Evolutionary conservation across 2,329 filamentous ascomycete species (phyloP).

Genomic region (Epichloe gansuensis): DNA sequence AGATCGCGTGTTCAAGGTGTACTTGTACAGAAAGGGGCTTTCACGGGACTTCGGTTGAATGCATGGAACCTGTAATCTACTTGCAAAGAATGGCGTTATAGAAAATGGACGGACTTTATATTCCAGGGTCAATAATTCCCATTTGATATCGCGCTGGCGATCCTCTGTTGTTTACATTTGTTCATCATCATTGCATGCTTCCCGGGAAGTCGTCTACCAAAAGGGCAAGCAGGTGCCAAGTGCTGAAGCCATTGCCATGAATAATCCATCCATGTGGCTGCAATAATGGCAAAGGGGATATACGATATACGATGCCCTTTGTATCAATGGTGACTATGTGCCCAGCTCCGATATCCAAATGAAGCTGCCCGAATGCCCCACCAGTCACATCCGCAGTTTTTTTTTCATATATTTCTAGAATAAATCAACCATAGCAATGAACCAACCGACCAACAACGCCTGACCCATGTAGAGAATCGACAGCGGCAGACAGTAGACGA

Average conservation of each 20-base stretch:
- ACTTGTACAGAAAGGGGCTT: not conserved
- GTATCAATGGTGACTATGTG: not conserved
- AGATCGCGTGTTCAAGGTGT: not conserved
- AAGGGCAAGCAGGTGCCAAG: not conserved
- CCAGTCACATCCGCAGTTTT: not conserved
- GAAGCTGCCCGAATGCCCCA: not conserved
- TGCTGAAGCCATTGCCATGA: not conserved
- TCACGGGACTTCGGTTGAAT: not conserved
- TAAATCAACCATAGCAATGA: not conserved
- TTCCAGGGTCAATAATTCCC: slow-evolving; percentile 8
- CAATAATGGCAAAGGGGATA: not conserved
- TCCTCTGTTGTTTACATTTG: slow-evolving; percentile 6
- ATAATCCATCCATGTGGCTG: not conserved
- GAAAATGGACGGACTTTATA: slow-evolving; percentile 8
- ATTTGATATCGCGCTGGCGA: slow-evolving; percentile 3
- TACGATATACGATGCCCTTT: not conserved
- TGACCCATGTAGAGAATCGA: not conserved
- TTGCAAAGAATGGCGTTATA: slow-evolving; percentile 14
- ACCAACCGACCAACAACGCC: slow-evolving; percentile 5
- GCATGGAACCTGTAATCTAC: not conserved
- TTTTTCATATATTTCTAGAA: not conserved
- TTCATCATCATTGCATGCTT: slow-evolving; percentile 1
- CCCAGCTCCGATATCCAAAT: slow-evolving; percentile 2
- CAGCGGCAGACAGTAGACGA: not conserved
- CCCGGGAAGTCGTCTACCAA: not conserved